Evolutionary conservation across 805 yeast genomes (phyloP), one percentile per base, ranked within the genome.

Genomic region (Candida montana): DNA sequence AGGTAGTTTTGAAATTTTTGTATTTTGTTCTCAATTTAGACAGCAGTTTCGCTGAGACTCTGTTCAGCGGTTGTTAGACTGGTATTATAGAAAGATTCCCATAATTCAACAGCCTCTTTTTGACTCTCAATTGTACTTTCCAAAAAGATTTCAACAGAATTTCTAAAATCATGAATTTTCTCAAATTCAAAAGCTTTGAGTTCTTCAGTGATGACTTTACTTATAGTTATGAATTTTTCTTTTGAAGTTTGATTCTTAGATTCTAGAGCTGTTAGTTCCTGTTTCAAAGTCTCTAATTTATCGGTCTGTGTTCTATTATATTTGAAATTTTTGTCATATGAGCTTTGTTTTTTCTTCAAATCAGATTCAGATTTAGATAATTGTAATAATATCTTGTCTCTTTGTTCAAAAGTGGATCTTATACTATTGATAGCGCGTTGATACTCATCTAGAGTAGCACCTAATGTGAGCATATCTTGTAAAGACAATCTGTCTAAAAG

Each of bases 71-170:
- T 20, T 24, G 57, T 50, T 35, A 67, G 48, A 30, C 61, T 56
- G n/a, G 62, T 67, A 38, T 82, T 86, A 57, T 88, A 89, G 57
- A 91, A 93, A 0, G 89, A 79, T 59, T 85, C 93, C 87, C 91
- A 85, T n/a, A 82, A 61, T 57, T 85, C 95, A 45, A 85, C 85
- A 26, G 83, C 79, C 59, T 89, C 96, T 64, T 93, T 93, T 63
- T 93, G 99, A 26, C 89, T 74, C 63, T 93, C 99, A 41, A 90
- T 84, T 19, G 93, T 76, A 39, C 93, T 79, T 61, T 93, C 98
- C 58, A 95, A 74, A 54, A 81, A 90, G 11, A 91, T 82, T 62
- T 93, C 99, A 39, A 91, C 85, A 47, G 89, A 77, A 54, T 85
- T 85, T 57, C 96, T 76, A 63, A 91, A 88, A 53, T 90, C 98